Percentiles rank a stretch among this genome's conserved stretches.
Evolutionary conservation across 208 protist genomes (phyloP).

Genomic region (Zelonia costaricensis): DNA sequence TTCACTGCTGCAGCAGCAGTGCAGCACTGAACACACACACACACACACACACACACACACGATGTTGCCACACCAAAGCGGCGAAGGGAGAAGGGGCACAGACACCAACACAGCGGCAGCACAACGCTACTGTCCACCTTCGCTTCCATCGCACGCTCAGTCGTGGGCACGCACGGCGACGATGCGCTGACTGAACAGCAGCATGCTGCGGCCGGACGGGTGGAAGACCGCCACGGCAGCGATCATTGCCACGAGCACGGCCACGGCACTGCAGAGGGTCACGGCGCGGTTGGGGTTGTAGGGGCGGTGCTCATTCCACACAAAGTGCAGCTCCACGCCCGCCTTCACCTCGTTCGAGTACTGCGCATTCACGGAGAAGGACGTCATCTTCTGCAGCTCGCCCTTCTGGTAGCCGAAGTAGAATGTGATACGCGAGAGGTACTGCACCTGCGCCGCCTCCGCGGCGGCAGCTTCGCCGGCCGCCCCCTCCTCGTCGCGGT

Average conservation of each 20-base stretch:
- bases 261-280: slow-evolving; percentile 44
- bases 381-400: slow-evolving; percentile 59
- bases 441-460: slow-evolving; percentile 19
- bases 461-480: neutral
- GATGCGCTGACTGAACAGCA: slow-evolving; percentile 43
- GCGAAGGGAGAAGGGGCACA: no score
- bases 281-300: slow-evolving; percentile 67
- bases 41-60: slow-evolving; percentile 1
- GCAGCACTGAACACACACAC: slow-evolving; percentile 1
- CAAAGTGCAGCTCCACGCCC: slow-evolving; percentile 41
- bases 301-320: slow-evolving; percentile 63
- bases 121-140: no score
- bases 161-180: slow-evolving; percentile 43
- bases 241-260: slow-evolving; percentile 40
- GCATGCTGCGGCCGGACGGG: slow-evolving; percentile 25
- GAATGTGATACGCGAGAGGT: slow-evolving; percentile 44
- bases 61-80: no score
- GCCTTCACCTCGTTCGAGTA: slow-evolving; percentile 36
- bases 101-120: no score
- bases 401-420: slow-evolving; percentile 67
- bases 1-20: no score
- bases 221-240: slow-evolving; percentile 42
- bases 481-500: slow-evolving; percentile 4
- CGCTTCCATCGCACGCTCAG: slow-evolving; percentile 19
- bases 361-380: slow-evolving; percentile 30